phyloP scores from a whole-genome alignment of 192 early-diverging fungal species.

The Rhizoclosmatium sp. region DNA sequence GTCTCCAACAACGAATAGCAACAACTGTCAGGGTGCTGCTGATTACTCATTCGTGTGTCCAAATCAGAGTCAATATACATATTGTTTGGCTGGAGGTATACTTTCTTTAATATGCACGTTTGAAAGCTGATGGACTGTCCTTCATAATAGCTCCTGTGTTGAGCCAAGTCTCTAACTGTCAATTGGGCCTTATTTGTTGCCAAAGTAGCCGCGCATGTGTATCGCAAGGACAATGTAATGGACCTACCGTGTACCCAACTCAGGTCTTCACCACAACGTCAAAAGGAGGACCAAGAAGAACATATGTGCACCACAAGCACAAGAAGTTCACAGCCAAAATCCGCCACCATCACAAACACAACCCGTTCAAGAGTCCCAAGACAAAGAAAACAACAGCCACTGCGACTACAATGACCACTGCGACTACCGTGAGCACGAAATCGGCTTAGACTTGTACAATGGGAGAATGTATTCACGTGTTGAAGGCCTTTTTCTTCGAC shows the following conservation, averaged over 20 bases:
- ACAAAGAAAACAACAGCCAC: neutral
- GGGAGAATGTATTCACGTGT: too few species aligned
- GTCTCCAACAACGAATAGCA: neutral
- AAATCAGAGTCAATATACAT: neutral
- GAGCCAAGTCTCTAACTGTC: neutral
- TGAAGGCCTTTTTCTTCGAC: too few species aligned
- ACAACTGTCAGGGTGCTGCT: conserved; percentile 1
- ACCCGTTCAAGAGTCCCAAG: conserved; percentile 14
- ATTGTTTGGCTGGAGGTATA: conserved; percentile 7
- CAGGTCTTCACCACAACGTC: neutral
- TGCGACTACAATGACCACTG: too few species aligned
- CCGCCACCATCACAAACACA: conserved; percentile 12
- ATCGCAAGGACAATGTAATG: conserved; percentile 9
- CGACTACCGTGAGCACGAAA: too few species aligned
- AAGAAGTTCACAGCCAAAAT: neutral
- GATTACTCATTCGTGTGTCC: conserved; percentile 9
- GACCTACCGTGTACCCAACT: neutral
- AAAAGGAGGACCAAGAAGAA: neutral
- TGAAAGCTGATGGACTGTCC: too few species aligned
- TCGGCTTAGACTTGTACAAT: too few species aligned
- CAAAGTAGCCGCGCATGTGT: neutral
- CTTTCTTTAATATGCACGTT: neutral
- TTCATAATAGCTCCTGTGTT: conserved; percentile 1
- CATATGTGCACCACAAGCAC: conserved; percentile 19
- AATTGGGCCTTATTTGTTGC: conserved; percentile 1